Evolutionary conservation across 306 rosid genomes (phyloP), one percentile per base, ranked within the genome.

Genomic region (Cucumis cinereus): DNA sequence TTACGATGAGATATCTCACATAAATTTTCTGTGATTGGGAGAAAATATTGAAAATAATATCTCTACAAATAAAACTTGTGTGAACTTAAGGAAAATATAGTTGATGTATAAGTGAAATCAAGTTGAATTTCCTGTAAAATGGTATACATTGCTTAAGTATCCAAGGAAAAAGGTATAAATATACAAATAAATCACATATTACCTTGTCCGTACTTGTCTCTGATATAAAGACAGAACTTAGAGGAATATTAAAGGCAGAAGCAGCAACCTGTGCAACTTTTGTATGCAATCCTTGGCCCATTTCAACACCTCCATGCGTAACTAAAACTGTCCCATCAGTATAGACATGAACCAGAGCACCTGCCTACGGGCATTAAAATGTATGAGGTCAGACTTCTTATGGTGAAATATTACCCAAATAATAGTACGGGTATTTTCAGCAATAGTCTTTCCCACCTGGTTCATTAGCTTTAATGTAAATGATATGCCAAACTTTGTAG

Each of bases 211-310:
- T 91, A 81, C 97, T 90, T 66, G 98, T 89, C 41, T 94, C 98
- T 59, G 97, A 94, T 86, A 94, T 87, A 77, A 94, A 91, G 87
- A 94, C 96, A 23, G 95, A 87, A 85, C 83, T 82, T 76, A 94
- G 95, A 73, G 97, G 91, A 81, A 94, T 89, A 82, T 80, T 79
- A 81, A 91, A 94, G 80, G 96, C 96, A 70, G 98, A 94, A 80
- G 97, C 97, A 73, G 98, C 98, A 84, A 94, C 75, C 84, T 91
- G 97, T 59, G 98, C 96, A 79, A 94, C 89, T 84, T 94, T 94
- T 40, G 98, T 91, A 78, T 94, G 98, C 77, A 94, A 85, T 73
- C 98, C 98, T 88, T 94, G 98, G 77, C 98, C 98, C 97, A 91
- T 94, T 81, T 94, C 97, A 67, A 94, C 98, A 79, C 98, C 98